phyloP scores from a whole-genome alignment of 805 yeast genomes.

The Wickerhamomyces rabaulensis region DNA sequence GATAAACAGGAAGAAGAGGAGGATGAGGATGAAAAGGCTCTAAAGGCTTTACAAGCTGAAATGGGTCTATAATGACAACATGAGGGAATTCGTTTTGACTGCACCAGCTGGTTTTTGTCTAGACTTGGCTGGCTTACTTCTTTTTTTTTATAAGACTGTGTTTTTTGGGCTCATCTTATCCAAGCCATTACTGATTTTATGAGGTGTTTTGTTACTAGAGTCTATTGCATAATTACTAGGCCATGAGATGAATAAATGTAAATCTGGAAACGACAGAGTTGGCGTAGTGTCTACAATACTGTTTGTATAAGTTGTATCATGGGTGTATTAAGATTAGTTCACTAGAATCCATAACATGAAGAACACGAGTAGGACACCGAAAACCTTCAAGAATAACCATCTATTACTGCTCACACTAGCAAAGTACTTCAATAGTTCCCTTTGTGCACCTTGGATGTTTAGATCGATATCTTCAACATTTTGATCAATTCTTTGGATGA shows the following conservation, averaged over 20 bases:
- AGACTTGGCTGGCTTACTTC: not conserved
- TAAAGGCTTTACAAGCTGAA: slow-evolving; percentile 76
- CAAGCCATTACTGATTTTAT: not conserved
- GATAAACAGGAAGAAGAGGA: slow-evolving; percentile 29
- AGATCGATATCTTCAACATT: slow-evolving; percentile 90
- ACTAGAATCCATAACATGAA: slow-evolving; percentile 77
- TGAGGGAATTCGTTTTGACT: not conserved
- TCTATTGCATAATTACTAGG: not conserved
- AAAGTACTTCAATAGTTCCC: slow-evolving; percentile 87
- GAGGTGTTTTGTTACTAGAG: not conserved
- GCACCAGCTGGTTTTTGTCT: not conserved
- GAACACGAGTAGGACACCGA: slow-evolving; percentile 77
- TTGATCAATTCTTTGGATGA: slow-evolving; percentile 89
- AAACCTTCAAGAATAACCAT: slow-evolving; percentile 86
- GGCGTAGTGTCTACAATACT: not conserved
- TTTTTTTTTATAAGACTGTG: not conserved
- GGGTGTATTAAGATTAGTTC: slow-evolving; percentile 32
- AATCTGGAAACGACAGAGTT: not conserved
- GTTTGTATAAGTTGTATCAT: not conserved
- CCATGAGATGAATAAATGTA: not conserved
- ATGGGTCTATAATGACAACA: slow-evolving; percentile 57
- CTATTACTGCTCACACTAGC: slow-evolving; percentile 84
- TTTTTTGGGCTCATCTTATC: not conserved
- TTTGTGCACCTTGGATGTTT: slow-evolving; percentile 89
- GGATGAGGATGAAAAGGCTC: slow-evolving; percentile 81